Evolutionary conservation across 306 rosid genomes (phyloP), one percentile per base, ranked within the genome.

Genomic region (Biancaea sappan): DNA sequence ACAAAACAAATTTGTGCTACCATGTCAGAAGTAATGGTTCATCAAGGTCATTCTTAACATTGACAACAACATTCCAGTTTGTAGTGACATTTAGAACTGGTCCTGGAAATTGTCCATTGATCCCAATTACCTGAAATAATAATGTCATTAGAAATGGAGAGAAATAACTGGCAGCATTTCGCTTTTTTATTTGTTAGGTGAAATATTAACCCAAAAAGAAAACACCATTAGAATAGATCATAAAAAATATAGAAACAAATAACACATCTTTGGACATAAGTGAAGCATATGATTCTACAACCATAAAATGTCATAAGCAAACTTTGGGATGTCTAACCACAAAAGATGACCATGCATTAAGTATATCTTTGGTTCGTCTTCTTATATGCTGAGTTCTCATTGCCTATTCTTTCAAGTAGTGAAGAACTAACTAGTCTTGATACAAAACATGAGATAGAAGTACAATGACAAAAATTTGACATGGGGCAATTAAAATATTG

Each of bases 11-110:
- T 56, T 64, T 62, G 38, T 31, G 24, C 66, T 89, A 93, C 98
- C 98, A 93, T 67, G 96, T 89, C 73, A 93, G 66, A 82, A 93
- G 97, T 73, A 93, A 85, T 53, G 97, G 91, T 82, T 93, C 98
- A 38, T 93, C 98, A 40, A 93, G 96, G 76, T 86, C 58, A 80
- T 93, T 93, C 87, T 83, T 93, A 50, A 93, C 88, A 69, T 93
- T 93, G 68, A 93, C 82, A 78, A 91, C 90, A 57, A 93, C 96
- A 79, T 93, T 93, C 98, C 98, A 93, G 80, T 91, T 93, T 13
- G 98, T 93, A 31, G 97, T 93, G 73, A 88, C 88, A 73, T 93
- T 93, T 38, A 91, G 87, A 66, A 84, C 64, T 13, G 92, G 92
- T 77, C 98, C 98, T 18, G 96, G 98, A 81, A 91, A 93, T 69